Conservation (phyloP, 495 filamentous ascomycete species). For the Talaromyces trachyspermus region DNA sequence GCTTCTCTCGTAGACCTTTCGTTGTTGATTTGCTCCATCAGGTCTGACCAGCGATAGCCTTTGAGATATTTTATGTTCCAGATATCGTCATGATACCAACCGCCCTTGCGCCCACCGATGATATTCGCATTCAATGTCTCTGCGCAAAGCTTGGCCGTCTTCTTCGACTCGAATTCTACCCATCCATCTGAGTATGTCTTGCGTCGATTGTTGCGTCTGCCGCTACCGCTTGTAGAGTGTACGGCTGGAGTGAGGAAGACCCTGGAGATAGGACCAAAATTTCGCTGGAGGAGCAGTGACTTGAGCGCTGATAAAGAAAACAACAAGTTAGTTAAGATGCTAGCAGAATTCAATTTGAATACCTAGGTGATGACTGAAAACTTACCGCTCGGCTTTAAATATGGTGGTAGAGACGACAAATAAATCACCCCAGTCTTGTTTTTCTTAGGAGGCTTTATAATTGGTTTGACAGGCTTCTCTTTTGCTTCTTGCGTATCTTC, state of each 20-base stretch:
- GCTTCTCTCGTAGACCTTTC: slow-evolving; percentile 80
- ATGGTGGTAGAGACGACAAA: slow-evolving; percentile 84
- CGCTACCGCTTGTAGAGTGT: slow-evolving; percentile 47
- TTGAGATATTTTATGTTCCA: slow-evolving; percentile 81
- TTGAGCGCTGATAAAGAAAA: slow-evolving; percentile 73
- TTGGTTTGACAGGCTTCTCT: slow-evolving; percentile 12
- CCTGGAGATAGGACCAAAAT: slow-evolving; percentile 60
- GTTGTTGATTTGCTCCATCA: slow-evolving; percentile 60
- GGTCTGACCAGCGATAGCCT: slow-evolving; percentile 73
- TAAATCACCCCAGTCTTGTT: slow-evolving; percentile 72
- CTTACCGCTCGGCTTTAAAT: slow-evolving; percentile 92
- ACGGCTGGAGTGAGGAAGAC: slow-evolving; percentile 85
- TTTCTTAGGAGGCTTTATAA: slow-evolving; percentile 23
- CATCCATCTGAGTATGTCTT: slow-evolving; percentile 84
- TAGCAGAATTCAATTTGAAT: no score
- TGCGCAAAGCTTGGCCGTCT: slow-evolving; percentile 74
- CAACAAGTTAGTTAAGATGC: no score
- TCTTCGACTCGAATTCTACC: slow-evolving; percentile 77
- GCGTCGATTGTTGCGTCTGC: slow-evolving; percentile 72
- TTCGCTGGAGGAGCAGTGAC: slow-evolving; percentile 67
- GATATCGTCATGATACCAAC: slow-evolving; percentile 88
- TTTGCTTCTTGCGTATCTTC: slow-evolving; percentile 10
- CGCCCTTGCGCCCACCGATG: slow-evolving; percentile 80
- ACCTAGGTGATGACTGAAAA: no score
- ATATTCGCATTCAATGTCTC: slow-evolving; percentile 76